Base-by-base conservation (phyloP, 1,139 yeast genomes). In the Protomyces inundatus region DNA sequence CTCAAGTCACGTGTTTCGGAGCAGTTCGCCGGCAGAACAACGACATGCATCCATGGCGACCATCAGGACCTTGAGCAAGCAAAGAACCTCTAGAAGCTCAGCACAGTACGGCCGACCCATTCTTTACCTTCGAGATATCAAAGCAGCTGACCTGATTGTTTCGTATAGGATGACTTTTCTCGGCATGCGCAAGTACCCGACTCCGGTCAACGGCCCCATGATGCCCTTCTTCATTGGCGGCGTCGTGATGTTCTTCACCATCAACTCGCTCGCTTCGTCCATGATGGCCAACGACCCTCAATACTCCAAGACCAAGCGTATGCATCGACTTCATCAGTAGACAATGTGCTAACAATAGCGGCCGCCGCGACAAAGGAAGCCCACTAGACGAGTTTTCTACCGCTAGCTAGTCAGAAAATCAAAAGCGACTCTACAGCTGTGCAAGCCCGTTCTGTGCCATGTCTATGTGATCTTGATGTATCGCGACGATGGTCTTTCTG, bases 221-320 rank as follows among this genome's bases (percentile, higher is more conserved):
- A 82, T 85, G 85, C 86, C 85, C 67, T 82, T 83, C 76, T 81
- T 81, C 69, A 80, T 78, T 68, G 85, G 85, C 69, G 84, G 84
- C 71, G 84, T 76, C 69, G 70, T 79, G 68, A 80, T 85, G 67
- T 81, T 78, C 77, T 82, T 76, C 75, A 77, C 79, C 67, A 76
- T 83, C 68, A 79, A 81, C 72, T 80, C 81, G 75, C 82, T 81
- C 61, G 84, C 85, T 65, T 74, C 76, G 65, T 81, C 82, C 65
- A 76, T 82, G 70, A 76, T 81, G 70, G 81, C 83, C 77, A 83
- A 84, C 74, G 87, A 84, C 76, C 88, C 87, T 76, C 82, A 87
- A 78, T 83, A 84, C 77, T 88, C 88, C 73, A 81, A 86, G 76
- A 82, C 83, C 72, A 77, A 77, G 65, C 12, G 36, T 34, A n/a